Evolutionary conservation across 2,329 filamentous ascomycete species (phyloP).

Genomic region (Rutstroemia sp.): DNA sequence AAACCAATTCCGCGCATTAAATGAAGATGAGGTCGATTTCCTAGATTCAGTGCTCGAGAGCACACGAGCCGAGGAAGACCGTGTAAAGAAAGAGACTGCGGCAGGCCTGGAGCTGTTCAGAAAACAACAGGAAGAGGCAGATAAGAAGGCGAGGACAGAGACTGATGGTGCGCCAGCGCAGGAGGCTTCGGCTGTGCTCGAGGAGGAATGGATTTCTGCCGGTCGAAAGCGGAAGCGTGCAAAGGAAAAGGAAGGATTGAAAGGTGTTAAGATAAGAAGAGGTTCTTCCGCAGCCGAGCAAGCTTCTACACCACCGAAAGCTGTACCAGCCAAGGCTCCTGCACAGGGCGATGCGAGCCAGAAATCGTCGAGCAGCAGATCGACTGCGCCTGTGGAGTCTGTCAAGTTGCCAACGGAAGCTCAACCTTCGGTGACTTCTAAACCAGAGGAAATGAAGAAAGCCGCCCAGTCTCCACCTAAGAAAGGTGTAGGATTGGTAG

Average conservation of each 20-base stretch:
- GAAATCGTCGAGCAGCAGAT: not conserved
- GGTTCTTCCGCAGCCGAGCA: constrained; percentile 19
- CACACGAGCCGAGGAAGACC: constrained; percentile 46
- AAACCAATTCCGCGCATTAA: constrained; percentile 71
- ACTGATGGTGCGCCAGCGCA: constrained; percentile 12
- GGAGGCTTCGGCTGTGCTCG: constrained; percentile 17
- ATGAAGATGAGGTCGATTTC: constrained; percentile 75
- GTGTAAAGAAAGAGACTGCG: constrained; percentile 47
- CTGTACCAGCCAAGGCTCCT: not conserved
- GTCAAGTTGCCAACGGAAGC: not conserved
- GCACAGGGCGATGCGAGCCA: not conserved
- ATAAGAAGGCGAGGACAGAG: constrained; percentile 24
- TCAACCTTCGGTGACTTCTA: not conserved
- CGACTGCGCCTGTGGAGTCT: not conserved
- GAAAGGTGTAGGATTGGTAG: constrained; percentile 38
- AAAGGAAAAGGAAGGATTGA: constrained; percentile 33
- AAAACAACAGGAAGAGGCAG: constrained; percentile 37
- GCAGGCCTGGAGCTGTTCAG: constrained; percentile 50
- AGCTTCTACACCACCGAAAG: not conserved
- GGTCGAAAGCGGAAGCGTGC: constrained; percentile 34
- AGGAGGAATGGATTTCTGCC: constrained; percentile 31
- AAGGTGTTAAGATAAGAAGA: constrained; percentile 28
- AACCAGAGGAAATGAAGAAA: constrained; percentile 5
- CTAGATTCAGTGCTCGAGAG: constrained; percentile 51
- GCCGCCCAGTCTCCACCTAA: constrained; percentile 19